phyloP scores from a whole-genome alignment of 352 stramenopile genomes.

The Phytophthora aleatoria region DNA sequence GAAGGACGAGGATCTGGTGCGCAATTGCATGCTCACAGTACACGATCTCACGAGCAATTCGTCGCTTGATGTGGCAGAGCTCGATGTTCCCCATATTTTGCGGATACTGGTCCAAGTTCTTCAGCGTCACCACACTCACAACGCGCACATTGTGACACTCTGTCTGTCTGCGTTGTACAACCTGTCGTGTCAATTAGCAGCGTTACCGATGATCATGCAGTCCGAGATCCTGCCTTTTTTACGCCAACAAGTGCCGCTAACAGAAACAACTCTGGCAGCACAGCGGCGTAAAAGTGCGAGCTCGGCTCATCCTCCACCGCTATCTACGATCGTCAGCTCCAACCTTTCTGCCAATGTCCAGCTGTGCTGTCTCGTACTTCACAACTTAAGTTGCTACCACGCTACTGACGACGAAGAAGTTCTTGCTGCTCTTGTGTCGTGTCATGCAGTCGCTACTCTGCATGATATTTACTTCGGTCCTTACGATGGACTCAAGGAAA shows the following conservation, averaged over 20 bases:
- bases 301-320: conserved; percentile 6
- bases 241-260: conserved; percentile 43
- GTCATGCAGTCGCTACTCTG: conserved; percentile 46
- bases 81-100: conserved; percentile 69
- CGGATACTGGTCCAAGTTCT: conserved; percentile 72
- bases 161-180: conserved; percentile 82
- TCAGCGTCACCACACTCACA: conserved; percentile 52
- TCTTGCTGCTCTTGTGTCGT: conserved; percentile 59
- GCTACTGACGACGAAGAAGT: conserved; percentile 23
- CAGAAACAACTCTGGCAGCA: conserved; percentile 15
- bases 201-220: conserved; percentile 53
- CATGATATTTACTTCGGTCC: conserved; percentile 54
- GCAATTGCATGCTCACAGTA: conserved; percentile 80
- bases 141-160: conserved; percentile 60
- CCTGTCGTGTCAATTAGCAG: conserved; percentile 58
- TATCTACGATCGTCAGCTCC: neutral
- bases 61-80: conserved; percentile 52
- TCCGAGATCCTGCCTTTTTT: conserved; percentile 66
- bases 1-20: conserved; percentile 71
- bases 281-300: conserved; percentile 16
- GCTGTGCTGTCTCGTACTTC: conserved; percentile 68
- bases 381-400: conserved; percentile 72
- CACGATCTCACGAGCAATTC: conserved; percentile 71
- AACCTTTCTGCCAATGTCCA: conserved; percentile 37
- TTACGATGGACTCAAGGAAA: conserved; percentile 58